Base-by-base conservation (phyloP, 345 rosid genomes). In the Salix udensis region DNA sequence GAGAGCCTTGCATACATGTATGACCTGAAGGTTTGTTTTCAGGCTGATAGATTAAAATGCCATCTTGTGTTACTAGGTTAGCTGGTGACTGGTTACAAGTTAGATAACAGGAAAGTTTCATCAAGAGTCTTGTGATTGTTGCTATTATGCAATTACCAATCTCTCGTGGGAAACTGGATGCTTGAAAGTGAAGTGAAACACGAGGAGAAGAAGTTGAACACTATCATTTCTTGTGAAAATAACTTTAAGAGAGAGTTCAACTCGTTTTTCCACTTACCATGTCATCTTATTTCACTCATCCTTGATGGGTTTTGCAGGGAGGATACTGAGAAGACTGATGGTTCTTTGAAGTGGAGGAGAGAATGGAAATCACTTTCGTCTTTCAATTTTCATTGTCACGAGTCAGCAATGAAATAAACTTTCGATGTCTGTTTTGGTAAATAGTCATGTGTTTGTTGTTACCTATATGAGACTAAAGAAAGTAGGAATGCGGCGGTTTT, bases 291-390 rank as follows among this genome's bases (percentile, higher is more conserved):
- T 53, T 53, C 61, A 2, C 61, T 53, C n/a, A 1, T 67, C 31
- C 23, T 37, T 46, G 31, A 58, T 72, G 58, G 65, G n/a, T 64
- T 78, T 8, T 85, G 85, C 87, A 85, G 92, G 86, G 82, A 73
- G 76, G 82, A 62, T 78, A 62, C 34, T 84, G 78, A 80, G 74
- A 77, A 31, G 55, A 16, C 50, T 24, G 62, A 23, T n/a, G 62
- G 37, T 18, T 46, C 18, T 48, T n/a, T 65, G 28, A 46, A 70
- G 26, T 7, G 76, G 31, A 19, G 26, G 61, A 44, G 36, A 14
- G 26, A 26, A 34, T 15, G 16, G 50, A 60, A 60, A 64, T 37
- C 50, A 34, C 39, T 24, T 30, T 19, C 7, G 40, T 36, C 44
- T 24, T 18, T 23, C n/a, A 19, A 40, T 23, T 52, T 24, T 26